phyloP scores from a whole-genome alignment of 2,329 filamentous ascomycete species.

The Sarocladium strictum region DNA sequence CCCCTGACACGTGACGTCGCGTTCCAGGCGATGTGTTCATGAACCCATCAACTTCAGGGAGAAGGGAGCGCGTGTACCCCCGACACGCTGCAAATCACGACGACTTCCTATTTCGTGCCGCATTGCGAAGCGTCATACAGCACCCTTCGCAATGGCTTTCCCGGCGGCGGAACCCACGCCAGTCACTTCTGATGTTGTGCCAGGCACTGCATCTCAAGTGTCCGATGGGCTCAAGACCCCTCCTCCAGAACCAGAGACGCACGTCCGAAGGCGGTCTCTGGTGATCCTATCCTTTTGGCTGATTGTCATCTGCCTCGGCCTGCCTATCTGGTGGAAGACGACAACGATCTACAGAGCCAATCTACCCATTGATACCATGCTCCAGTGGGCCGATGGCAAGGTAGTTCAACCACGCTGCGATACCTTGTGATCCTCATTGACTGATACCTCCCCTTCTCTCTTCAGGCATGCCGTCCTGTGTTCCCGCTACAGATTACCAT shows the following conservation, averaged over 20 bases:
- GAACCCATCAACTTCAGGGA: no score
- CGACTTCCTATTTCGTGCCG: background rate
- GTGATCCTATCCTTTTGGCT: conserved; percentile 89
- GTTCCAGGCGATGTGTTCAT: background rate
- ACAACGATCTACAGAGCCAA: conserved; percentile 86
- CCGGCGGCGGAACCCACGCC: background rate
- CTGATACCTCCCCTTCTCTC: background rate
- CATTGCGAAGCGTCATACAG: background rate
- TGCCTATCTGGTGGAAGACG: conserved; percentile 95
- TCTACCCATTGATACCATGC: conserved; percentile 80
- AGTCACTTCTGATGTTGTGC: background rate
- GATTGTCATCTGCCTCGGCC: conserved; percentile 72
- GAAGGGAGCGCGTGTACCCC: background rate
- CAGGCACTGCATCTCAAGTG: background rate
- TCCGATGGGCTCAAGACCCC: conserved; percentile 34
- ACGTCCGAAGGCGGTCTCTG: conserved; percentile 61
- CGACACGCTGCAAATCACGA: background rate
- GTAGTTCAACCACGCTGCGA: conserved; percentile 38
- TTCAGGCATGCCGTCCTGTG: conserved; percentile 76
- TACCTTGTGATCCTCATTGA: background rate
- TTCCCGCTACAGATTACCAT: conserved; percentile 82
- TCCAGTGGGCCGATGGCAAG: conserved; percentile 85
- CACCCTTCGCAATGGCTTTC: conserved; percentile 2
- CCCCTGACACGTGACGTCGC: conserved; percentile 5
- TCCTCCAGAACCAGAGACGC: conserved; percentile 71